A percentile compares a stretch with the other conserved stretches of the same genome.
Conservation (phyloP, 148 eudicot species). For the Euryodendron excelsum region DNA sequence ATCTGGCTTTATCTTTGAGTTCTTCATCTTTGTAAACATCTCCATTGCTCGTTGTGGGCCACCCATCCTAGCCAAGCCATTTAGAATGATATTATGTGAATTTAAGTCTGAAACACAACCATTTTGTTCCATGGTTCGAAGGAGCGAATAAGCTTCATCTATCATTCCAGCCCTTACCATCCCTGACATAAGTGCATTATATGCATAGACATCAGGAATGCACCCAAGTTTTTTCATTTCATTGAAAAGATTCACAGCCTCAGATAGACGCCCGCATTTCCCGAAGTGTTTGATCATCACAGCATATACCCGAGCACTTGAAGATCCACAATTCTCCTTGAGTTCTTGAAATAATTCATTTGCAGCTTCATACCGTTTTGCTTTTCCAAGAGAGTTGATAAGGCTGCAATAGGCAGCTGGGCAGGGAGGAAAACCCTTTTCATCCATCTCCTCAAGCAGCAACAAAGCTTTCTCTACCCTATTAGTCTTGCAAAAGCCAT, state of each 20-base stretch:
- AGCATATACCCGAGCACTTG: slow-evolving; percentile 87
- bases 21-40: slow-evolving; percentile 74
- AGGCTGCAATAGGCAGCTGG: slow-evolving; percentile 97
- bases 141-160: slow-evolving; percentile 71
- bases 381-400: slow-evolving; percentile 80
- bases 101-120: slow-evolving; percentile 79
- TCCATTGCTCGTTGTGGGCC: slow-evolving; percentile 73
- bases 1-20: slow-evolving; percentile 63
- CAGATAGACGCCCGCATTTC: slow-evolving; percentile 65
- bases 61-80: slow-evolving; percentile 73
- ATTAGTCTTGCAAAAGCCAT: slow-evolving; percentile 86
- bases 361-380: slow-evolving; percentile 90
- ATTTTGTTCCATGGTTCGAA: slow-evolving; percentile 68
- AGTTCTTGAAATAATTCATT: slow-evolving; percentile 91
- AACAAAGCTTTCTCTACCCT: slow-evolving; percentile 77
- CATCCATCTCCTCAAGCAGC: slow-evolving; percentile 98
- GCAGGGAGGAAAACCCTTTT: slow-evolving; percentile 89
- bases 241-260: slow-evolving; percentile 72
- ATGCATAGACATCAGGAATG: slow-evolving; percentile 70
- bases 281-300: slow-evolving; percentile 95
- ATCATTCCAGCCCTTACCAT: slow-evolving; percentile 79
- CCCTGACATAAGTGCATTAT: slow-evolving; percentile 93
- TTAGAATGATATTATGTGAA: slow-evolving; percentile 77
- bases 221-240: slow-evolving; percentile 87
- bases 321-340: slow-evolving; percentile 79